phyloP scores from a whole-genome alignment of 140 eudicot genomes.

The Erigeron philadelphicus region DNA sequence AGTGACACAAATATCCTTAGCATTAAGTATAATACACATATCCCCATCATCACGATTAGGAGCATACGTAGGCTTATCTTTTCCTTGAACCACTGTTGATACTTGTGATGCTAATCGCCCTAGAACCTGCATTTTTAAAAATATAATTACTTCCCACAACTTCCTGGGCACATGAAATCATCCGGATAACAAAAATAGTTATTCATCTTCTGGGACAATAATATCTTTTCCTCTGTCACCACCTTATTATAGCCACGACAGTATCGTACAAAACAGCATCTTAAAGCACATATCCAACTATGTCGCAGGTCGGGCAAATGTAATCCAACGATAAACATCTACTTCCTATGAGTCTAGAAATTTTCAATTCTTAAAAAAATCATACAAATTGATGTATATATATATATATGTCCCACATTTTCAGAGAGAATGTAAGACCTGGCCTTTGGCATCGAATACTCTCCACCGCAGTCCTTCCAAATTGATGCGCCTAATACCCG shows the following conservation, averaged over 20 bases:
- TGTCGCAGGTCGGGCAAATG: not conserved
- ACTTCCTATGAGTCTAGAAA: too few species aligned
- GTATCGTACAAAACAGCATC: too few species aligned
- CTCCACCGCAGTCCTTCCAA: conserved; percentile 93
- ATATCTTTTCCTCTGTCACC: not conserved
- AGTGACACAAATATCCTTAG: conserved; percentile 72
- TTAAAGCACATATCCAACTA: not conserved
- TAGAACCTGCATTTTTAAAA: conserved; percentile 44
- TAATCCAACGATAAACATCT: not conserved
- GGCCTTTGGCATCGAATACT: conserved; percentile 94
- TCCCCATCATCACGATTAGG: conserved; percentile 90
- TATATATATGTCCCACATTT: too few species aligned
- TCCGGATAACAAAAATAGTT: not conserved
- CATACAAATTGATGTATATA: too few species aligned
- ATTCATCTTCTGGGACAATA: not conserved
- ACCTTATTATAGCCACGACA: too few species aligned
- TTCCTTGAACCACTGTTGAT: conserved; percentile 84
- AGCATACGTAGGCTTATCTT: conserved; percentile 83
- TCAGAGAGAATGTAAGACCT: conserved; percentile 32
- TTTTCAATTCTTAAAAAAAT: too few species aligned
- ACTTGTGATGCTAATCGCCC: conserved; percentile 91
- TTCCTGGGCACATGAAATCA: not conserved
- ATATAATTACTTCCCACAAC: not conserved
- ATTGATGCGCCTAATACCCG: conserved; percentile 71
- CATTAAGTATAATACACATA: conserved; percentile 80